Percentiles rank a stretch among this genome's conserved stretches.
phyloP scores from a whole-genome alignment of 148 eudicot species.

The Diospyros lotus region DNA sequence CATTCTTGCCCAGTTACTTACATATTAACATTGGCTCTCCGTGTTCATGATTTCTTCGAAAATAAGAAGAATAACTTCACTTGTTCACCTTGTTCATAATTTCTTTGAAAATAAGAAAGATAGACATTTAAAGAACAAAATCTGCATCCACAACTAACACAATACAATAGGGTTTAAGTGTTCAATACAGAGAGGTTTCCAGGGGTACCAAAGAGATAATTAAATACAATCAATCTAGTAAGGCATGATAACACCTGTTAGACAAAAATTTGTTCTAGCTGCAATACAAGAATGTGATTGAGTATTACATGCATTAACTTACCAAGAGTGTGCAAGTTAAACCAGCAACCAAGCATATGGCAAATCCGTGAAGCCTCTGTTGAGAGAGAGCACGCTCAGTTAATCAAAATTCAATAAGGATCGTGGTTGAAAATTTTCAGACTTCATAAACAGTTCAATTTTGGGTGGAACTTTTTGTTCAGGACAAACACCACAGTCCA shows the following conservation, averaged over 20 bases:
- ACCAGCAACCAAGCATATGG: conserved; percentile 81
- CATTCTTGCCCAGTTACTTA: too few relatives aligned
- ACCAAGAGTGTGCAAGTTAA: conserved; percentile 88
- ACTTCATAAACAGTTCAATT: neutral
- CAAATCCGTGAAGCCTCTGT: conserved; percentile 93
- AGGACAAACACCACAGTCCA: neutral
- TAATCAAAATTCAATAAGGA: conserved; percentile 1
- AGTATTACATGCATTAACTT: conserved; percentile 25
- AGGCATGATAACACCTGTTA: neutral
- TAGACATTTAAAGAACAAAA: neutral
- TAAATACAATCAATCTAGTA: neutral
- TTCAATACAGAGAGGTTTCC: neutral
- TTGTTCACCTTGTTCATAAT: neutral
- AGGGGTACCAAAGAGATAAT: neutral
- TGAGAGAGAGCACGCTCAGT: conserved; percentile 9
- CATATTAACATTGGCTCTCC: neutral
- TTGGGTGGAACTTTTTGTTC: neutral
- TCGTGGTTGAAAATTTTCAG: neutral
- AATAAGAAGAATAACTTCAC: neutral
- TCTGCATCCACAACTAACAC: neutral
- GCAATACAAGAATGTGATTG: neutral
- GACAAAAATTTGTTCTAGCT: conserved; percentile 4
- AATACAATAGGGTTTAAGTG: neutral
- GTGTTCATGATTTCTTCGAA: too few relatives aligned
- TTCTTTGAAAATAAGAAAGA: neutral